Evolutionary conservation across 768 basidiomycete genomes (phyloP).

Genomic region (Goffeauzyma gilvescens): DNA sequence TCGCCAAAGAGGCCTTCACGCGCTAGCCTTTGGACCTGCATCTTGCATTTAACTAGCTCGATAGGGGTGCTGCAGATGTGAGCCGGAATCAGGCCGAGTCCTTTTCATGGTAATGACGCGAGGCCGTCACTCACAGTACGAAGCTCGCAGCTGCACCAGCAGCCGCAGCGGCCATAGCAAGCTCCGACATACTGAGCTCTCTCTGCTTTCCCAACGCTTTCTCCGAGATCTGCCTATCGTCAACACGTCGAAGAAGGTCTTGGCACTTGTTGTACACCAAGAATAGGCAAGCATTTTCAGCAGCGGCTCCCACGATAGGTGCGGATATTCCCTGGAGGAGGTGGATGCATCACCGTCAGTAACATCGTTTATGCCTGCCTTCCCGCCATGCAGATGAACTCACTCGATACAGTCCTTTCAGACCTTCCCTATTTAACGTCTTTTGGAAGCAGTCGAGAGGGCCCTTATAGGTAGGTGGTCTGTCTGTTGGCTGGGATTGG

Average conservation of each 20-base stretch:
- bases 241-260: slow-evolving; percentile 22
- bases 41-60: slow-evolving; percentile 88
- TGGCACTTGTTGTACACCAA: slow-evolving; percentile 57
- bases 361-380: neutral
- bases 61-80: slow-evolving; percentile 52
- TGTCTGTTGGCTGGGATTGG: slow-evolving; percentile 69
- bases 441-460: slow-evolving; percentile 69
- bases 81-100: neutral
- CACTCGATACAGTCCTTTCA: slow-evolving; percentile 72
- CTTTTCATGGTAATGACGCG: neutral
- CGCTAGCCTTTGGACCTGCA: slow-evolving; percentile 84
- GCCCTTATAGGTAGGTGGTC: slow-evolving; percentile 53
- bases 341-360: neutral
- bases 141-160: slow-evolving; percentile 75
- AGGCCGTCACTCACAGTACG: slow-evolving; percentile 44
- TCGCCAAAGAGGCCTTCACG: slow-evolving; percentile 21
- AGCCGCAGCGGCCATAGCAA: slow-evolving; percentile 63
- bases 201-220: slow-evolving; percentile 20
- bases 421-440: slow-evolving; percentile 64
- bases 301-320: slow-evolving; percentile 77
- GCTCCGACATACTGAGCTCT: slow-evolving; percentile 37
- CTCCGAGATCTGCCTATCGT: slow-evolving; percentile 7
- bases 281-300: slow-evolving; percentile 76
- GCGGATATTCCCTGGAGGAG: slow-evolving; percentile 59
- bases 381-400: slow-evolving; percentile 32